Percentiles rank a stretch among this genome's conserved stretches.
Conservation (phyloP, 2,329 filamentous ascomycete genomes). For the Monosporascus cannonballus region DNA sequence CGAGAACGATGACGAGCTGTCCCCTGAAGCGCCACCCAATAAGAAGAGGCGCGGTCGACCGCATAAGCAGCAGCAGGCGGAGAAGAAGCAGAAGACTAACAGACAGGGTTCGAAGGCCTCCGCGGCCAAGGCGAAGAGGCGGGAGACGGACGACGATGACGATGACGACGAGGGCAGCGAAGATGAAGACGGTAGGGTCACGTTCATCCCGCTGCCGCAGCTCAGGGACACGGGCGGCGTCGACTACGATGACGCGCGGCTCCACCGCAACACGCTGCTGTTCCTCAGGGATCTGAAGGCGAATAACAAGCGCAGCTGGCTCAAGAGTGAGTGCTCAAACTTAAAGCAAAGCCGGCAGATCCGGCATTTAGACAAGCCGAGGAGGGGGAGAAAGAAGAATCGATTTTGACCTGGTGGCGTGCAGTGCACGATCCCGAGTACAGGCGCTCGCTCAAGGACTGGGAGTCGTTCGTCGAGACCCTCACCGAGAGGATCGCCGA, state of each 20-base stretch:
- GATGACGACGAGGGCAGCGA: constrained; percentile 28
- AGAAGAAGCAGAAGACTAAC: constrained; percentile 2
- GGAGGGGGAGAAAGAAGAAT: too few species aligned
- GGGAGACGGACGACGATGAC: constrained; percentile 24
- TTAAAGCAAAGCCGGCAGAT: too few species aligned
- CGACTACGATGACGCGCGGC: constrained; percentile 43
- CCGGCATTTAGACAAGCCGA: too few species aligned
- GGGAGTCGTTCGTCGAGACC: constrained; percentile 69
- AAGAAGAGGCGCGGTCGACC: constrained; percentile 17
- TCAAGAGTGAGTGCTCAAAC: constrained; percentile 40
- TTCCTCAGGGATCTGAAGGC: constrained; percentile 54
- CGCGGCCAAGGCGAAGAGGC: constrained; percentile 26
- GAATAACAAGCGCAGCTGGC: constrained; percentile 54
- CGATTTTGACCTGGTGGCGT: neutral
- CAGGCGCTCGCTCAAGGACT: constrained; percentile 72
- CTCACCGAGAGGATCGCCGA: constrained; percentile 66
- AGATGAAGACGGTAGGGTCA: constrained; percentile 29
- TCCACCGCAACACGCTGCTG: constrained; percentile 52
- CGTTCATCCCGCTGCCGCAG: constrained; percentile 35
- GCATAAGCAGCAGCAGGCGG: constrained; percentile 2
- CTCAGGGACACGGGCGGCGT: constrained; percentile 34
- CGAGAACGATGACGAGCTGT: constrained; percentile 11
- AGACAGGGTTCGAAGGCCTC: constrained; percentile 17
- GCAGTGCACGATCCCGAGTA: constrained; percentile 76
- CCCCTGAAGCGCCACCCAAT: constrained; percentile 6